A percentile compares a stretch with the other conserved stretches of the same genome.
phyloP scores from a whole-genome alignment of 2,329 filamentous ascomycete genomes.

The Stemphylium vesicarium region DNA sequence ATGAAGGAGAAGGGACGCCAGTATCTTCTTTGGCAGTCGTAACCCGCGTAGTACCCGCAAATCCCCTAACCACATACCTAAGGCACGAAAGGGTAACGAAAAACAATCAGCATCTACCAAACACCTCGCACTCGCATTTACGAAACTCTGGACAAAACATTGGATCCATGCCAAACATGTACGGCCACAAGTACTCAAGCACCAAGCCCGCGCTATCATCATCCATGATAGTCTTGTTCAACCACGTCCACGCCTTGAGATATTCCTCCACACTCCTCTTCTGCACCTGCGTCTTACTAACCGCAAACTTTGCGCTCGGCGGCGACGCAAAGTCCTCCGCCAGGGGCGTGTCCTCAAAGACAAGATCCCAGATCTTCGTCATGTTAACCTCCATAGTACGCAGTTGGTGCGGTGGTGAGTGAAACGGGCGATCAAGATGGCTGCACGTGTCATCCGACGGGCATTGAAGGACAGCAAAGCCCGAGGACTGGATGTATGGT shows the following conservation, averaged over 20 bases:
- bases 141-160: slow-evolving; percentile 31
- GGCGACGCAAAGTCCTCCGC: slow-evolving; percentile 54
- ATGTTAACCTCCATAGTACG: slow-evolving; percentile 34
- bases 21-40: too few species aligned
- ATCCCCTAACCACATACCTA: too few species aligned
- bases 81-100: too few species aligned
- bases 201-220: slow-evolving; percentile 33
- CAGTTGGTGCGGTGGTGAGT: slow-evolving; percentile 25
- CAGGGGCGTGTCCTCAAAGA: slow-evolving; percentile 47
- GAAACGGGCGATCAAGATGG: slow-evolving; percentile 41
- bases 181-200: slow-evolving; percentile 38
- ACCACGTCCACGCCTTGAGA: slow-evolving; percentile 31
- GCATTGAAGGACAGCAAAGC: slow-evolving; percentile 52
- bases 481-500: slow-evolving; percentile 46
- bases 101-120: slow-evolving; percentile 16
- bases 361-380: slow-evolving; percentile 51
- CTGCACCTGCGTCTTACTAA: slow-evolving; percentile 36
- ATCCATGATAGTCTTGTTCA: slow-evolving; percentile 33
- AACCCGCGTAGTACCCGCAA: too few species aligned
- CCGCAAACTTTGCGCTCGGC: slow-evolving; percentile 52
- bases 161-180: slow-evolving; percentile 31
- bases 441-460: slow-evolving; percentile 45
- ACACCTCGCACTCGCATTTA: slow-evolving; percentile 39
- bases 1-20: too few species aligned
- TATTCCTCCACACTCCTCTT: slow-evolving; percentile 39